Evolutionary conservation across 2,329 filamentous ascomycete genomes (phyloP).

Genomic region (Fusarium secorum): DNA sequence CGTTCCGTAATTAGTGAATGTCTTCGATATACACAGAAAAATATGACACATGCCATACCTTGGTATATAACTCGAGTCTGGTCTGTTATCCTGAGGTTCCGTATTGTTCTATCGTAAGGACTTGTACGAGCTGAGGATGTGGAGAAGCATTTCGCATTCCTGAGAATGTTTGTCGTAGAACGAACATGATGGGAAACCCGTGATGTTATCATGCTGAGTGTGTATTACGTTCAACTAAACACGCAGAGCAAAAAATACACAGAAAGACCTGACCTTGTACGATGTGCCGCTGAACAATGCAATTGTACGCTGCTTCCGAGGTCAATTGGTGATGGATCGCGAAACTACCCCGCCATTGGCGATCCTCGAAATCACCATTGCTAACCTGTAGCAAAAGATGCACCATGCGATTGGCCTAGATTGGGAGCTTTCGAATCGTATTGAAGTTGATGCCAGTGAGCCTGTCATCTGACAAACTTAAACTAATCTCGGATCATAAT

Average conservation of each 20-base stretch:
- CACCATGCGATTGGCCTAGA: too few species aligned
- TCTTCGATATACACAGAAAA: not conserved
- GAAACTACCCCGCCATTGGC: not conserved
- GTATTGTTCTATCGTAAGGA: slow-evolving; percentile 43
- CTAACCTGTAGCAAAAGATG: not conserved
- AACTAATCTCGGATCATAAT: rapidly evolving
- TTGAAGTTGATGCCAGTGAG: not conserved
- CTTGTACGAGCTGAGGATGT: not conserved
- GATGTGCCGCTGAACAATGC: not conserved
- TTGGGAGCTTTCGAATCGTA: not conserved
- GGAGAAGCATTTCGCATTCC: not conserved
- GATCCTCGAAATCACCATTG: not conserved
- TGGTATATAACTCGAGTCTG: slow-evolving; percentile 49
- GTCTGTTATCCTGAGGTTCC: slow-evolving; percentile 41
- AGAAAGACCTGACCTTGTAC: too few species aligned
- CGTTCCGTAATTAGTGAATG: not conserved
- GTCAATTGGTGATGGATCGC: not conserved
- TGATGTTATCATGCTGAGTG: not conserved
- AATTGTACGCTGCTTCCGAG: not conserved
- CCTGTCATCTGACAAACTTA: not conserved
- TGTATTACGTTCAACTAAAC: not conserved
- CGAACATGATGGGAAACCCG: not conserved
- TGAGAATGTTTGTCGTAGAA: not conserved
- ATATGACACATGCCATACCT: slow-evolving; percentile 25
- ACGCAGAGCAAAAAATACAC: not conserved